Evolutionary conservation across 2,329 filamentous ascomycete species (phyloP), one percentile per base, ranked within the genome.

Genomic region (Myriosclerotinia duriaeana): DNA sequence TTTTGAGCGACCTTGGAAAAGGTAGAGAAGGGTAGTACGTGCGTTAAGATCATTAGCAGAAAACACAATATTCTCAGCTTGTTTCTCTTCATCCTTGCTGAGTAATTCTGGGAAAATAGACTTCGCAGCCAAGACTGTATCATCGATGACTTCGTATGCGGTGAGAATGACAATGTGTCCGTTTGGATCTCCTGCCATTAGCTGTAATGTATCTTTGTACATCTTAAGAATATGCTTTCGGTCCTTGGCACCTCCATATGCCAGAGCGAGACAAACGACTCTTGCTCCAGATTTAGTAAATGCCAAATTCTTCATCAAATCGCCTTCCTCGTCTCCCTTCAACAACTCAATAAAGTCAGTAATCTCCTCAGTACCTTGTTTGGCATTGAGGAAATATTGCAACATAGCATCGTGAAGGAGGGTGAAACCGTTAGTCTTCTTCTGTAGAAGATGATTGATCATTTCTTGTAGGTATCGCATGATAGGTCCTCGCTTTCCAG

Each of bases 321-420:
- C 93, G 58, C 92, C 93, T 67, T 90, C 89, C 75, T 97, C 92
- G 71, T 99, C 94, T 52, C 91, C 91, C 80, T 96, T 96, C 75
- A 99, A 82, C 72, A 96, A 84, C 78, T 98, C 93, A 67, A 96
- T 80, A 75, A 97, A 97, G 73, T 96, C 93, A 42, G 83, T 90
- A 53, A 92, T 88, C 77, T 98, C 94, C 67, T 91, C 87, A 54
- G 88, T 91, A 4, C 90, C 93, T 5, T 86, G 82, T 71, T 90
- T 89, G 56, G 89, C 87, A 74, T 90, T 94, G 64, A 92, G 80
- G 79, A 94, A 97, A 79, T 97, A 99, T 77, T 99, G 94, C 68
- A 97, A 83, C 93, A 99, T 97, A 60, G 95, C 95, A 75, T 98
- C 95, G 78, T 99, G 96, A 26, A 99, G 86, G 85, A 99, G 96